Conservation (phyloP, 352 stramenopile genomes). For the Phytophthora pluvialis region DNA sequence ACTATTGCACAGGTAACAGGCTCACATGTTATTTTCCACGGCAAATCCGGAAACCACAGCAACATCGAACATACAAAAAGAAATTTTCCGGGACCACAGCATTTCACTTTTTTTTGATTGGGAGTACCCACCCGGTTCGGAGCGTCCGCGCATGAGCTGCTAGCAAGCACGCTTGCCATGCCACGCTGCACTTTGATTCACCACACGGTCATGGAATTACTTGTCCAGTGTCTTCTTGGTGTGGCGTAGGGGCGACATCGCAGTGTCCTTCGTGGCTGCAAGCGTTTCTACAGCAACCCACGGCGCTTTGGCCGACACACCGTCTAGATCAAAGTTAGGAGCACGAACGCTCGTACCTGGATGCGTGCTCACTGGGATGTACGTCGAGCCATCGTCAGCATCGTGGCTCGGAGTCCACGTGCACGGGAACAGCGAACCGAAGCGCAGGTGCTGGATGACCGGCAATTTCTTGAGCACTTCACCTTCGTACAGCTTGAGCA, state of each 20-base stretch:
- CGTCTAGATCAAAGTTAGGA: constrained; percentile 73
- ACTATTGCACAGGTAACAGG: constrained; percentile 20
- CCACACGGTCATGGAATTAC: constrained; percentile 15
- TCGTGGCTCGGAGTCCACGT: constrained; percentile 76
- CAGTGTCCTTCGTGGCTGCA: constrained; percentile 50
- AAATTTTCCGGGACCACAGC: constrained; percentile 25
- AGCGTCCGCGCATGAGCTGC: constrained; percentile 17
- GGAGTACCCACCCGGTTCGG: constrained; percentile 40
- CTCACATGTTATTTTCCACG: constrained; percentile 30
- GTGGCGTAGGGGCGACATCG: constrained; percentile 52
- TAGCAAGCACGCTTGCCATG: constrained; percentile 19
- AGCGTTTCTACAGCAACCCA: constrained; percentile 71
- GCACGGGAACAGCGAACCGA: constrained; percentile 93
- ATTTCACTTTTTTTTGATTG: constrained; percentile 43
- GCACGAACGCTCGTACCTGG: constrained; percentile 65
- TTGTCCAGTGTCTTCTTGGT: constrained; percentile 39
- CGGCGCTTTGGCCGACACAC: constrained; percentile 64
- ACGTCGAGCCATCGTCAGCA: constrained; percentile 50
- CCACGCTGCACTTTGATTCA: constrained; percentile 6
- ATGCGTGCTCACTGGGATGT: constrained; percentile 64
- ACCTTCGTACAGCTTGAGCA: constrained; percentile 93
- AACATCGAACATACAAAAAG: constrained; percentile 29
- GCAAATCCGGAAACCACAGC: constrained; percentile 12
- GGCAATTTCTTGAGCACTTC: constrained; percentile 98
- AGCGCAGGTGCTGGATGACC: constrained; percentile 99